Percentiles rank a stretch among this genome's conserved stretches.
These are phyloP conservation scores for Pelargonium myrrhifolium DNA, from an alignment of 441 rosid genomes.

Conservation along the genomic window DNA sequence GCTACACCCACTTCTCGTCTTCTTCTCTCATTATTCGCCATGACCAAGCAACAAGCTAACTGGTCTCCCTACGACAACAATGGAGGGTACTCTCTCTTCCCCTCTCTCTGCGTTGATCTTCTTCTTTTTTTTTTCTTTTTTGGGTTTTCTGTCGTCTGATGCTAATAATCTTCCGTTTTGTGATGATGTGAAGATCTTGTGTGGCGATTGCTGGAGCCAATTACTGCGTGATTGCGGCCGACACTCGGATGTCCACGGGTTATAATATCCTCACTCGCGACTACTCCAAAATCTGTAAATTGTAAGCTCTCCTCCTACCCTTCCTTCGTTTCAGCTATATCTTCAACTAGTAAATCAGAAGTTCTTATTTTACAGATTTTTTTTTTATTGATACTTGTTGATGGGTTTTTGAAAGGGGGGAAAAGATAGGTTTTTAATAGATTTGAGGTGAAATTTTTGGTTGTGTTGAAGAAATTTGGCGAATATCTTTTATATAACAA, in stretches of 20 bases:
- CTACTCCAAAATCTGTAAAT: constrained; percentile 77
- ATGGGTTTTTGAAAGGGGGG: neutral
- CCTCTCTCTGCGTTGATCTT: neutral
- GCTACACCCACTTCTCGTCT: neutral
- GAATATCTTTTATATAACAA: too few species aligned
- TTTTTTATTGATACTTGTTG: neutral
- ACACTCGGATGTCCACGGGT: constrained; percentile 88
- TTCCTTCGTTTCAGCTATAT: too few species aligned
- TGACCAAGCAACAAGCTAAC: constrained; percentile 73
- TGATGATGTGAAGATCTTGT: constrained; percentile 46
- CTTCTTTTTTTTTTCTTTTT: neutral
- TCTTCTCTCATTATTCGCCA: constrained; percentile 38
- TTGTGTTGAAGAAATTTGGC: neutral
- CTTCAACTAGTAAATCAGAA: too few species aligned
- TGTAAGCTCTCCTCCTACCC: constrained; percentile 31
- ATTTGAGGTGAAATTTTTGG: neutral
- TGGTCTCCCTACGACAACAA: constrained; percentile 95
- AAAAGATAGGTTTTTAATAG: neutral
- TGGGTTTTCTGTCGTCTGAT: neutral
- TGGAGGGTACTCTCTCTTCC: constrained; percentile 44
- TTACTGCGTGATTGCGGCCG: constrained; percentile 93
- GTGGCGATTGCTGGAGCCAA: constrained; percentile 94
- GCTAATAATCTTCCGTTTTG: neutral
- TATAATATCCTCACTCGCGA: constrained; percentile 88
- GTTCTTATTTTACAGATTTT: neutral